A percentile compares a stretch with the other conserved stretches of the same genome.
phyloP scores from a whole-genome alignment of 257 asterid species.

The Handroanthus guayacan region DNA sequence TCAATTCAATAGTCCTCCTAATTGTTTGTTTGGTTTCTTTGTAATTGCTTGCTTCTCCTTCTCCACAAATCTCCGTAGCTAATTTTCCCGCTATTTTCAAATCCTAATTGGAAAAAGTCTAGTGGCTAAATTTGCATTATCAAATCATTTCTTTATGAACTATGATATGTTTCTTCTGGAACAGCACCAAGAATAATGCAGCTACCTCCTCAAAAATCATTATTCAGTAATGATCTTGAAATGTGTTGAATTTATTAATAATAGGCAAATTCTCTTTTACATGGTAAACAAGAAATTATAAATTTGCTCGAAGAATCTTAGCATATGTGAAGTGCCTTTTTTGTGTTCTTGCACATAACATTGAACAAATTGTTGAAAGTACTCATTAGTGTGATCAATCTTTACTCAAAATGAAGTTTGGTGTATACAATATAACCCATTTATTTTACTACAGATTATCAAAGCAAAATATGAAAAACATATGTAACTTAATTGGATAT shows the following conservation, averaged over 20 bases:
- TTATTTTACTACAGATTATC: neutral
- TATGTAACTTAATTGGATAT: neutral
- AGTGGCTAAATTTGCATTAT: neutral
- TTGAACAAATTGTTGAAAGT: neutral
- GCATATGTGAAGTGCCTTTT: too few species aligned
- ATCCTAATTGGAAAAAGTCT: neutral
- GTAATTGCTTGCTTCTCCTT: neutral
- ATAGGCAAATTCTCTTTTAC: neutral
- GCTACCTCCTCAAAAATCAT: neutral
- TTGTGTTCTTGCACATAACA: too few species aligned
- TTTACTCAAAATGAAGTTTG: neutral
- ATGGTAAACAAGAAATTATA: neutral
- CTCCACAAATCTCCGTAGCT: neutral
- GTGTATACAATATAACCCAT: neutral
- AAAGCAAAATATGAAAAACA: neutral
- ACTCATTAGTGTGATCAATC: neutral
- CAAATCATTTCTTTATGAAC: neutral
- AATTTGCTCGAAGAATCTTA: neutral
- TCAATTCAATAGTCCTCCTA: neutral
- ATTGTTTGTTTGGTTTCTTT: neutral
- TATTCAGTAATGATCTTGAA: neutral
- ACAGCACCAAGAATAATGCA: neutral
- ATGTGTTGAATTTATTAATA: neutral
- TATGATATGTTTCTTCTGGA: conserved; percentile 6
- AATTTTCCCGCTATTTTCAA: neutral